Conservation (phyloP, 1,284 basidiomycete species). For the Ustilago trichophora region DNA sequence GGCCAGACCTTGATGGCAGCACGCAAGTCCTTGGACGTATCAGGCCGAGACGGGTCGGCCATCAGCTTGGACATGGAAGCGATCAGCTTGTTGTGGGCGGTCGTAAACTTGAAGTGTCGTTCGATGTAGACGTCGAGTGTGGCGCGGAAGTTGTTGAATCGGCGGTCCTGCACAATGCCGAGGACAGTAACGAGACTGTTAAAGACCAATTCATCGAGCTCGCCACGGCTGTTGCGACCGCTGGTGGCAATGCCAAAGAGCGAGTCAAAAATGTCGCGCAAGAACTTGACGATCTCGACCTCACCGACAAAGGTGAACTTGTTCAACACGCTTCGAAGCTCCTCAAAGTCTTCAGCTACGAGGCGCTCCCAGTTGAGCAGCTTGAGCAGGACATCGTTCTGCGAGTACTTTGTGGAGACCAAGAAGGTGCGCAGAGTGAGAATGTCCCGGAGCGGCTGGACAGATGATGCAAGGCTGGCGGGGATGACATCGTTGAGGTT, state of each 20-base stretch:
- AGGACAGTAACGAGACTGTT: slow-evolving; percentile 86
- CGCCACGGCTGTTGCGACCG: slow-evolving; percentile 76
- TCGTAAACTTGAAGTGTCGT: slow-evolving; percentile 75
- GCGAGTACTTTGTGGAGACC: slow-evolving; percentile 91
- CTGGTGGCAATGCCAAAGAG: slow-evolving; percentile 89
- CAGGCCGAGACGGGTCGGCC: slow-evolving; percentile 76
- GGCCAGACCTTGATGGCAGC: slow-evolving; percentile 95
- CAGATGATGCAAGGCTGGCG: slow-evolving; percentile 42
- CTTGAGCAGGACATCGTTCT: slow-evolving; percentile 84
- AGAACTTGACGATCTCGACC: slow-evolving; percentile 84
- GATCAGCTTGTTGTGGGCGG: slow-evolving; percentile 57
- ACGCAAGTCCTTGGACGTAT: slow-evolving; percentile 80
- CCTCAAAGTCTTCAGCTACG: slow-evolving; percentile 71
- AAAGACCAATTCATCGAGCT: slow-evolving; percentile 87
- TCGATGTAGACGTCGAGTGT: slow-evolving; percentile 93
- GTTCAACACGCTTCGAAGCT: slow-evolving; percentile 77
- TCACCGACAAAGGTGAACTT: slow-evolving; percentile 87
- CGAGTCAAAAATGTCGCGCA: slow-evolving; percentile 88
- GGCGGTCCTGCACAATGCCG: slow-evolving; percentile 83
- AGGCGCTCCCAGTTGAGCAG: slow-evolving; percentile 81
- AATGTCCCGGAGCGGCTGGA: slow-evolving; percentile 72
- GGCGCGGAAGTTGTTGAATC: slow-evolving; percentile 86
- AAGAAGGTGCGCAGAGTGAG: slow-evolving; percentile 86
- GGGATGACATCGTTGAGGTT: slow-evolving; percentile 67
- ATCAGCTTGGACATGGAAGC: slow-evolving; percentile 84